Evolutionary conservation across 177 flowering plant species (phyloP), one percentile per base, ranked within the genome.

Genomic region (Telopea speciosissima): DNA sequence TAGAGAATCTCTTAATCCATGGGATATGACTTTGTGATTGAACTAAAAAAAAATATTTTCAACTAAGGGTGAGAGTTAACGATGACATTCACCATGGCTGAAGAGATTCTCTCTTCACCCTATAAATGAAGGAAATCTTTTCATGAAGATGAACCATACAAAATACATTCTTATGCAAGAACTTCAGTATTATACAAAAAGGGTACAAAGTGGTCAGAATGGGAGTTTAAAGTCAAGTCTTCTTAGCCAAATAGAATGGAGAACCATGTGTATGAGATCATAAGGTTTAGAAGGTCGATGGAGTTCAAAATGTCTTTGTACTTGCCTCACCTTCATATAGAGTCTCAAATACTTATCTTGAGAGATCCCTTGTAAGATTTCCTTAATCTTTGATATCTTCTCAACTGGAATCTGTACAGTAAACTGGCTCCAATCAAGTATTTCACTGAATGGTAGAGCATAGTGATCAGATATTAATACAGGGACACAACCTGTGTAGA

Each of bases 221-320:
- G 73, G 73, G 12, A 84, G 60, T 62, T 72, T 76, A 7, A 86
- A 16, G 23, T 85, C 84, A 14, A 88, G 85, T 66, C 92, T 79
- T 68, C 92, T 81, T 3, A 88, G 75, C 90, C 92, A 88, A 1
- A 88, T 70, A 0, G 89, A 85, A 67, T 88, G 90, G 63, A 85
- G 76, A 8, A 85, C 66, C 92, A 88, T 87, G 26, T 85, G 87
- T 31, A 85, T 13, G 25, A 84, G 58, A 76, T 88, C 92, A 65
- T 77, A 88, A 5, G 86, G 82, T 73, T 80, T 28, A 3, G 90
- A 73, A 1, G 90, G 90, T n/a, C 85, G 68, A 66, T 87, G 82
- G 3, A 87, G 17, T 60, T 45, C 79, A 62, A 88, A 88, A 80
- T 88, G 90, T 52, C 81, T 76, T 36, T 63, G 73, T 8, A 84